These are phyloP conservation scores for Kluyveromyces dobzhanskii DNA, from an alignment of 805 yeast genomes.

Conservation along the genomic window DNA sequence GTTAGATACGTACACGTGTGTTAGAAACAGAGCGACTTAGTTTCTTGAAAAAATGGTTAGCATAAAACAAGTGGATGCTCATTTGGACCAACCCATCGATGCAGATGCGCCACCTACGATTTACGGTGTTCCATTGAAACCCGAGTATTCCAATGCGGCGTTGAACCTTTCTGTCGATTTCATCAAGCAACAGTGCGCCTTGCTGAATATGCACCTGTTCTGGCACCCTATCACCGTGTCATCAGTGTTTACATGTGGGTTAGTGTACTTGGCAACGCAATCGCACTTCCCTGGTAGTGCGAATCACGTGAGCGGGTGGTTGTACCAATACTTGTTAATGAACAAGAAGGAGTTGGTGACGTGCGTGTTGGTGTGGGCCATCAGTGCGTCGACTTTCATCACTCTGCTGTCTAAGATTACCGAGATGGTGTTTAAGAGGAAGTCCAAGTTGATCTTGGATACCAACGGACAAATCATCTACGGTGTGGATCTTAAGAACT, in stretches of 20 bases:
- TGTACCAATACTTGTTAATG: slow-evolving; percentile 18
- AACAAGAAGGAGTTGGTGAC: slow-evolving; percentile 26
- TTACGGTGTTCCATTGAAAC: slow-evolving; percentile 40
- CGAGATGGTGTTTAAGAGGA: slow-evolving; percentile 37
- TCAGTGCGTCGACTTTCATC: slow-evolving; percentile 34
- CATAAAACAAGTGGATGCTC: slow-evolving; percentile 40
- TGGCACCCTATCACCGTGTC: slow-evolving; percentile 38
- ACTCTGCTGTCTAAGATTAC: slow-evolving; percentile 35
- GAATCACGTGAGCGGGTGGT: slow-evolving; percentile 11
- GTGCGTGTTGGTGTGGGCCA: slow-evolving; percentile 32
- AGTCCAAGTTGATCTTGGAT: slow-evolving; percentile 32
- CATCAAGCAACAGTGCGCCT: slow-evolving; percentile 37
- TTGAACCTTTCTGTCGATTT: slow-evolving; percentile 58
- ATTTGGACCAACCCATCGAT: slow-evolving; percentile 48
- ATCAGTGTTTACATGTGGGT: slow-evolving; percentile 13
- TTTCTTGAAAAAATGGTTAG: neutral
- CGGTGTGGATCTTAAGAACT: slow-evolving; percentile 44
- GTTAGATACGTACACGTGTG: too few relatives aligned
- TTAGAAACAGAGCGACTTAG: too few relatives aligned
- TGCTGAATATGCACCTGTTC: slow-evolving; percentile 37
- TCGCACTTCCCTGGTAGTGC: slow-evolving; percentile 18
- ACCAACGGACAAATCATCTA: slow-evolving; percentile 33
- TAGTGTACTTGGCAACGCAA: slow-evolving; percentile 16
- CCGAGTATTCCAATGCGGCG: slow-evolving; percentile 52
- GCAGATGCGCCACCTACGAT: slow-evolving; percentile 45